phyloP scores from a whole-genome alignment of 2,329 filamentous ascomycete genomes.

The Endocalyx cinctus region DNA sequence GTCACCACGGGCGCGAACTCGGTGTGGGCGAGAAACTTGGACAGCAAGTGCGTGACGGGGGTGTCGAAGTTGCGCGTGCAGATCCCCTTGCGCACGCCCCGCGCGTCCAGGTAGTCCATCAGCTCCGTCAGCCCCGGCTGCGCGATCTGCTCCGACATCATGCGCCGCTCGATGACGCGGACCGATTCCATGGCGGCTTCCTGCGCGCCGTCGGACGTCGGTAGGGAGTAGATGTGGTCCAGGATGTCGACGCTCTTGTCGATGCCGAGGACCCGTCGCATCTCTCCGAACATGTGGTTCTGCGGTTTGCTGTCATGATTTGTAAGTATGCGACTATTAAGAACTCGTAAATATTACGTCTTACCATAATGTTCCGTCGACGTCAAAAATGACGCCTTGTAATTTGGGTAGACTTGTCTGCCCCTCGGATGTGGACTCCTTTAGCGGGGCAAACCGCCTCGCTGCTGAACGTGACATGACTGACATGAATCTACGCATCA shows the following conservation, averaged over 20 bases:
- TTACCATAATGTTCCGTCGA: slow-evolving; percentile 91
- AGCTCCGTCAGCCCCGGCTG: slow-evolving; percentile 74
- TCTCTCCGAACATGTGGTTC: slow-evolving; percentile 91
- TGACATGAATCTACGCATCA: slow-evolving; percentile 32
- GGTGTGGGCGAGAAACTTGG: slow-evolving; percentile 65
- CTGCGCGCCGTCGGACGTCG: slow-evolving; percentile 51
- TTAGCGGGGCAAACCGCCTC: slow-evolving; percentile 54
- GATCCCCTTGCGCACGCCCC: slow-evolving; percentile 69
- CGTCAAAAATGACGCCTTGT: slow-evolving; percentile 75
- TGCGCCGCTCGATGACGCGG: slow-evolving; percentile 71
- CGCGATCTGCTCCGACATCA: slow-evolving; percentile 75
- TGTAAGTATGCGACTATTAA: not conserved
- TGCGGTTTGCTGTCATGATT: slow-evolving; percentile 70
- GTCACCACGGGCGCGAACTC: slow-evolving; percentile 78
- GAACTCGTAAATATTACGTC: slow-evolving; percentile 25
- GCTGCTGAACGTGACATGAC: slow-evolving; percentile 37
- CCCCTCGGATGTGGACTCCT: slow-evolving; percentile 27
- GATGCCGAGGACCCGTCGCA: slow-evolving; percentile 74
- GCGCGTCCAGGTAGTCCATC: slow-evolving; percentile 75
- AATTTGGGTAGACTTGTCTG: slow-evolving; percentile 44
- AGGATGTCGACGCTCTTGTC: slow-evolving; percentile 75
- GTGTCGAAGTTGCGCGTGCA: slow-evolving; percentile 92
- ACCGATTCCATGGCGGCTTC: slow-evolving; percentile 67
- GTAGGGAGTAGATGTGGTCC: slow-evolving; percentile 75
- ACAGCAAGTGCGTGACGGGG: slow-evolving; percentile 69